Conservation (phyloP, 805 yeast species). For the Sungouiozyma intestinalis region DNA sequence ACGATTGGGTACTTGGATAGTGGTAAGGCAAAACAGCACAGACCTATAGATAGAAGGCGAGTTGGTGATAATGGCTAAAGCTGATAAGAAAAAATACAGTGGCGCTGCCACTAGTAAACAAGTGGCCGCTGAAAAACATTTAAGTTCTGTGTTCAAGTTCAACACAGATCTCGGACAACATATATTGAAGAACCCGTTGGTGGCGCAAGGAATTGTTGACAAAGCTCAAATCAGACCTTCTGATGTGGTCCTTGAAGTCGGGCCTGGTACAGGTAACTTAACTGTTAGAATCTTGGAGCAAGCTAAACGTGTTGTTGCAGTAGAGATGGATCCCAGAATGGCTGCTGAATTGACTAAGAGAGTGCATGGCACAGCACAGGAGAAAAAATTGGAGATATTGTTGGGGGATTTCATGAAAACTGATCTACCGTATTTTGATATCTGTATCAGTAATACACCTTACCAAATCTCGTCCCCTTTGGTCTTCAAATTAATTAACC, state of each 20-base stretch:
- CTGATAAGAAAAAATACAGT: conserved; percentile 51
- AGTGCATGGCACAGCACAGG: conserved; percentile 93
- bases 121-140: conserved; percentile 60
- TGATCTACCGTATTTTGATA: conserved; percentile 88
- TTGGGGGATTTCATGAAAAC: conserved; percentile 95
- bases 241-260: conserved; percentile 89
- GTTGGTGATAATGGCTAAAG: conserved; percentile 42
- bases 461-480: conserved; percentile 95
- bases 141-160: conserved; percentile 80
- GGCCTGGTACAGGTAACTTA: conserved; percentile 98
- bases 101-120: conserved; percentile 41
- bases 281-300: conserved; percentile 87
- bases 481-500: conserved; percentile 83
- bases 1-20: no score
- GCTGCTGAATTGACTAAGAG: conserved; percentile 97
- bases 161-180: conserved; percentile 97
- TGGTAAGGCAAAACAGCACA: no score
- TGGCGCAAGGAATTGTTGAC: conserved; percentile 97
- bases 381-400: conserved; percentile 81
- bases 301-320: conserved; percentile 90
- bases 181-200: conserved; percentile 87
- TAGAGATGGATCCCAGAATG: conserved; percentile 99
- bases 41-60: no score
- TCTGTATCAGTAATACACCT: conserved; percentile 95
- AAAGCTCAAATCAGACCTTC: conserved; percentile 89